Evolutionary conservation across 495 filamentous ascomycete species (phyloP).

Genomic region (Penicillium ochrochloron): DNA sequence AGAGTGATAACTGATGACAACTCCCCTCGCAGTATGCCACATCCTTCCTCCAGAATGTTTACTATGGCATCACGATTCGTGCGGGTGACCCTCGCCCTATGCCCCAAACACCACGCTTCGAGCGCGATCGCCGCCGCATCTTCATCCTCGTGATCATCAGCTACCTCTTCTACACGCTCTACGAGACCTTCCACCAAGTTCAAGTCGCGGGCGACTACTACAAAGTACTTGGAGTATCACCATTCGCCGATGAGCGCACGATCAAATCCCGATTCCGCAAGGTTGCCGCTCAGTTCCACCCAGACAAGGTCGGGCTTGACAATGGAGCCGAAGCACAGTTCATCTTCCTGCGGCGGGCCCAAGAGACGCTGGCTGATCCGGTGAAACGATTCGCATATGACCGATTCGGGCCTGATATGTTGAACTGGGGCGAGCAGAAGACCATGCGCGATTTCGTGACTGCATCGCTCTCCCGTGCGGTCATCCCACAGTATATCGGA

Average conservation of each 20-base stretch:
- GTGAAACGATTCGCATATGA: conserved; percentile 90
- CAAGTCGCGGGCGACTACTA: conserved; percentile 77
- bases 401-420: conserved; percentile 80
- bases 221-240: conserved; percentile 67
- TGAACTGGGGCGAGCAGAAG: conserved; percentile 67
- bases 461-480: conserved; percentile 59
- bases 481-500: conserved; percentile 66
- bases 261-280: conserved; percentile 87
- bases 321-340: conserved; percentile 63
- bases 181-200: conserved; percentile 85
- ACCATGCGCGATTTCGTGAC: conserved; percentile 77
- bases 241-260: conserved; percentile 68
- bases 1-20: background rate
- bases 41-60: conserved; percentile 76
- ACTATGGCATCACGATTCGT: conserved; percentile 88
- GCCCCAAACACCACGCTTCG: conserved; percentile 70
- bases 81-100: conserved; percentile 83
- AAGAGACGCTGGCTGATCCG: conserved; percentile 81
- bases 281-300: conserved; percentile 83
- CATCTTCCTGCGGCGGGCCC: conserved; percentile 77
- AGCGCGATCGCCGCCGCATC: conserved; percentile 76
- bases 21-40: conserved; percentile 66
- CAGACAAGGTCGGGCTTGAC: conserved; percentile 71
- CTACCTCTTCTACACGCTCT: conserved; percentile 93
- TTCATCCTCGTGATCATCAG: conserved; percentile 77